Evolutionary conservation across 1,284 basidiomycete species (phyloP), one percentile per base, ranked within the genome.

Genomic region (Erythrobasidium hasegawianum): DNA sequence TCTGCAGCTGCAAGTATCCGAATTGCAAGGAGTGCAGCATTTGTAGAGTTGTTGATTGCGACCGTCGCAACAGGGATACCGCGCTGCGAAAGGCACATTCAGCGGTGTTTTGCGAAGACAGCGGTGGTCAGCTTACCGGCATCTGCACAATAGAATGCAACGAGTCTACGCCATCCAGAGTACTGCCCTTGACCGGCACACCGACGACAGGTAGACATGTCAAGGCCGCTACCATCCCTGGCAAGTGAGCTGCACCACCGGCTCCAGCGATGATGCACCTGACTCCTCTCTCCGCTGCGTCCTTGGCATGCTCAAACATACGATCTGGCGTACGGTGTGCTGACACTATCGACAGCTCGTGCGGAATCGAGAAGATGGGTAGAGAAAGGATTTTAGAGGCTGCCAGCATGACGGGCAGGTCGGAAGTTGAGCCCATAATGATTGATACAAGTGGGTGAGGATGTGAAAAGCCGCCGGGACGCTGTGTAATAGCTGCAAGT

Each of bases 341-440:
- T 13, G 90, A 95, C 45, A 97, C 94, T 74, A 98, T 93, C 7
- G 91, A 92, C 26, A 98, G 81, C 77, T 98, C 96, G 79, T 91
- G 96, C 0, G 95, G 90, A 27, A 97, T 81, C 14, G 79, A 76
- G 78, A 97, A 96, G 43, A 80, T 80, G 40, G 62, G 62, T 74
- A 90, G 86, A 14, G 66, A 64, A 45, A 98, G 84, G 60, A 96
- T 86, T 59, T 83, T 84, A 0, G 95, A 90, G 1, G 91, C 91
- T 4, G 90, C 87, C 10, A 90, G 83, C 89, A 99, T 96, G 18
- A 87, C 86, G 1, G 90, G 89, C 39, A 99, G 81, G 76, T 98
- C 95, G n/a, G 92, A 96, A 78, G 98, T 96, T 5, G 92, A 96
- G 49, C 95, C 95, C 96, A 98, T 98, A 77, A 99, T 93, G 71